Evolutionary conservation across 192 early-diverging fungal genomes (phyloP).

Genomic region (Gryganskiella cystojenkinii): DNA sequence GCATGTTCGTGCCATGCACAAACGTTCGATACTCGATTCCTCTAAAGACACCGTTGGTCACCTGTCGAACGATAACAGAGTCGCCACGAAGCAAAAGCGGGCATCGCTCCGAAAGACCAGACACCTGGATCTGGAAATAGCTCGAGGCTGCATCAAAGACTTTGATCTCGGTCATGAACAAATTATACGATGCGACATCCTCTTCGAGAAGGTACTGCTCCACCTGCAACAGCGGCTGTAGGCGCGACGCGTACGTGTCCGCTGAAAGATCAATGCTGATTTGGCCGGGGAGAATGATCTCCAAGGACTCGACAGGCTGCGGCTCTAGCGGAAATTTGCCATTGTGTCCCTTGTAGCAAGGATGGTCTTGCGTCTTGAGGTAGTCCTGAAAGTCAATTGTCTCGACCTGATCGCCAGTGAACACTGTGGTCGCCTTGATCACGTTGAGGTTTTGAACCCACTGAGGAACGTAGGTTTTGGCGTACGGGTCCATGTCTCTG

Average conservation of each 20-base stretch:
- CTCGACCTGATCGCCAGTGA: conserved; percentile 33
- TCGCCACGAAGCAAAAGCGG: conserved; percentile 46
- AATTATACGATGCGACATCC: conserved; percentile 45
- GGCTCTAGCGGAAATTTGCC: conserved; percentile 49
- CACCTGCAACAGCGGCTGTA: conserved; percentile 39
- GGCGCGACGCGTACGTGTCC: conserved; percentile 32
- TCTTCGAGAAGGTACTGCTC: conserved; percentile 39
- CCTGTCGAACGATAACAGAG: conserved; percentile 33
- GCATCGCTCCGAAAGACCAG: conserved; percentile 39
- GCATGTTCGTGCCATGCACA: conserved; percentile 48
- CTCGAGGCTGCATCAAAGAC: conserved; percentile 22
- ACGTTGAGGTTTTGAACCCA: conserved; percentile 39
- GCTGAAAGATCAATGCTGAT: conserved; percentile 46
- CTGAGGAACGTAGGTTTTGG: conserved; percentile 32
- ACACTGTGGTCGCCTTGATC: conserved; percentile 27
- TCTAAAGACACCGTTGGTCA: conserved; percentile 27
- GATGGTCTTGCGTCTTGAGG: conserved; percentile 27
- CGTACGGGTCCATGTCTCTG: conserved; percentile 47
- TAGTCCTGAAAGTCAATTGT: conserved; percentile 48
- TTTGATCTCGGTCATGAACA: conserved; percentile 40
- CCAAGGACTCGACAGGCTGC: conserved; percentile 26
- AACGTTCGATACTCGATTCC: conserved; percentile 41
- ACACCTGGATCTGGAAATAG: conserved; percentile 50
- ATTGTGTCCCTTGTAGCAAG: conserved; percentile 47
- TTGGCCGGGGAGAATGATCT: conserved; percentile 40